These are phyloP conservation scores for Fusarium algeriense DNA, from an alignment of 2,329 filamentous ascomycete species.

Conservation along the genomic window DNA sequence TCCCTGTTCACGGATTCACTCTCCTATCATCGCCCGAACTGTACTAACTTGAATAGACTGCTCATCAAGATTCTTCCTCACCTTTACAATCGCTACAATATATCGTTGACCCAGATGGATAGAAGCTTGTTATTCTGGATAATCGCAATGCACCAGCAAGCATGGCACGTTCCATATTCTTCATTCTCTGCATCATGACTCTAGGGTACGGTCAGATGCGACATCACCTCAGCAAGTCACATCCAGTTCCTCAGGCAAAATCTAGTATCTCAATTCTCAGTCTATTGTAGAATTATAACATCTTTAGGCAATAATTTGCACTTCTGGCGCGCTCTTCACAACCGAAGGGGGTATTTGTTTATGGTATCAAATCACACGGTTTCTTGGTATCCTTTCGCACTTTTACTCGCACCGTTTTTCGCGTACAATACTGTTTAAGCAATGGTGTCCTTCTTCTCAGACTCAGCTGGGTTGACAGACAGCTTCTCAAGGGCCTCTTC, in stretches of 20 bases:
- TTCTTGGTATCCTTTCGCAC: slow-evolving; percentile 19
- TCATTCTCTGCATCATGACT: background rate
- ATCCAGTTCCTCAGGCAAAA: background rate
- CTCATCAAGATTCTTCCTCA: background rate
- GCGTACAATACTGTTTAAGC: background rate
- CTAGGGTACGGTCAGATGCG: background rate
- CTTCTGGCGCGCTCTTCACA: slow-evolving; percentile 8
- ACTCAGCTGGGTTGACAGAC: slow-evolving; percentile 20
- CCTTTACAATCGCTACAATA: background rate
- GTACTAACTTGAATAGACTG: background rate
- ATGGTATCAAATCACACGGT: slow-evolving; percentile 27
- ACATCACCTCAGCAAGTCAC: background rate
- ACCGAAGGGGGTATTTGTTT: slow-evolving; percentile 35
- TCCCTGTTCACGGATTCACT: background rate
- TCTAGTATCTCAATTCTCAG: slow-evolving; percentile 7
- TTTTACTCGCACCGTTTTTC: background rate
- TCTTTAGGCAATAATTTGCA: slow-evolving; percentile 17
- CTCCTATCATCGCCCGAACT: background rate
- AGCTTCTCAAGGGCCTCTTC: slow-evolving; percentile 36
- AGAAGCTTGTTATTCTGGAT: too few relatives aligned
- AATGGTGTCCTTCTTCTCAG: slow-evolving; percentile 15
- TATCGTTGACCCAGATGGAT: background rate
- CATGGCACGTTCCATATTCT: background rate
- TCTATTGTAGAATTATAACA: slow-evolving; percentile 27
- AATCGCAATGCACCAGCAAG: background rate